These are phyloP conservation scores for Phlegmacium glaucopus DNA, from an alignment of 768 basidiomycete species.

Conservation along the genomic window DNA sequence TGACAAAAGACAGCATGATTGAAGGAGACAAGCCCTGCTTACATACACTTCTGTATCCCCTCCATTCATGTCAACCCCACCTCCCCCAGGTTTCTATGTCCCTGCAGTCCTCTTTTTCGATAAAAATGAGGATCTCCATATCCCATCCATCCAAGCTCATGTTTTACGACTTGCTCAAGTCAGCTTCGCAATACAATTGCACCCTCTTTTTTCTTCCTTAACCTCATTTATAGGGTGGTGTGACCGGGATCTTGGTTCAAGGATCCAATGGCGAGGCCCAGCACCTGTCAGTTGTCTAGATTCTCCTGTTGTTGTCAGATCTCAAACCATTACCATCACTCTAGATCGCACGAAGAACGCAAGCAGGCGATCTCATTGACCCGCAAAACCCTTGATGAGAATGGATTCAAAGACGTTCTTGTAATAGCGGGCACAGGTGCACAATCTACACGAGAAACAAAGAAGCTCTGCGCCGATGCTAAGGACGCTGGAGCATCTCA, in stretches of 20 bases:
- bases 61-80: constrained; percentile 29
- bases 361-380: constrained; percentile 60
- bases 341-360: constrained; percentile 63
- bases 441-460: constrained; percentile 75
- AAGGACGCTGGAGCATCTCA: constrained; percentile 81
- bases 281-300: constrained; percentile 42
- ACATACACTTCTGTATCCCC: no score
- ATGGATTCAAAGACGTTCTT: constrained; percentile 62
- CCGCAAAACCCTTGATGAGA: constrained; percentile 66
- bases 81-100: constrained; percentile 70
- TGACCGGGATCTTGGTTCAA: constrained; percentile 70
- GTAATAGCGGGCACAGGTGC: constrained; percentile 86
- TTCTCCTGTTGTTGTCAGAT: neutral
- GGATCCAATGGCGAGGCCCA: constrained; percentile 78
- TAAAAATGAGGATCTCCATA: constrained; percentile 67
- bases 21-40: neutral
- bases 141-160: constrained; percentile 63
- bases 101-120: constrained; percentile 77
- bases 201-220: constrained; percentile 7
- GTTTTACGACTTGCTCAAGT: constrained; percentile 73
- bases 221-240: constrained; percentile 52
- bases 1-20: constrained; percentile 42
- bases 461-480: constrained; percentile 65
- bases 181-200: constrained; percentile 17
- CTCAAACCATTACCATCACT: constrained; percentile 1